Conservation (phyloP, 2,329 filamentous ascomycete species). For the Hypomyces rosellus region DNA sequence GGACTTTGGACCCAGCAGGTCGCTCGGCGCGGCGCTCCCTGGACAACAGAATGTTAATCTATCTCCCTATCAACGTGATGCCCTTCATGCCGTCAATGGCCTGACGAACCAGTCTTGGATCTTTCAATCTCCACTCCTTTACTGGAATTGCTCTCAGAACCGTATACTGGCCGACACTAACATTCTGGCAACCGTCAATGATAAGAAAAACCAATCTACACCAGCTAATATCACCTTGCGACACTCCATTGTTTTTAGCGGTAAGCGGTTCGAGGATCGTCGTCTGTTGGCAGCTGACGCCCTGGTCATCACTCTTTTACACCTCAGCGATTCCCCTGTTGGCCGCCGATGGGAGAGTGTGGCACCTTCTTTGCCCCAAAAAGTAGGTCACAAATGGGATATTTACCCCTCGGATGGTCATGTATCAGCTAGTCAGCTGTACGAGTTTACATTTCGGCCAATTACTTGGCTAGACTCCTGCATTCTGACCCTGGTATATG, state of each 20-base stretch:
- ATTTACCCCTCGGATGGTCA: slow-evolving; percentile 56
- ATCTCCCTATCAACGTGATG: slow-evolving; percentile 42
- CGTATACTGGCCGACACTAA: slow-evolving; percentile 54
- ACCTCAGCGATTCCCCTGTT: slow-evolving; percentile 58
- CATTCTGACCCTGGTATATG: slow-evolving; percentile 59
- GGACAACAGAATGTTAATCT: slow-evolving; percentile 29
- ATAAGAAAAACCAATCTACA: slow-evolving; percentile 53
- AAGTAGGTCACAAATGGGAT: slow-evolving; percentile 50
- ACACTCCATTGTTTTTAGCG: slow-evolving; percentile 74
- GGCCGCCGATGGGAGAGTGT: slow-evolving; percentile 60
- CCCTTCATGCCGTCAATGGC: slow-evolving; percentile 54
- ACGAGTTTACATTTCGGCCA: slow-evolving; percentile 73
- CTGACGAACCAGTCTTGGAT: slow-evolving; percentile 63
- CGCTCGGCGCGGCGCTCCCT: slow-evolving; percentile 20
- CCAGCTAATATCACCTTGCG: slow-evolving; percentile 67
- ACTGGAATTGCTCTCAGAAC: slow-evolving; percentile 64
- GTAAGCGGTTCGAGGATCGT: slow-evolving; percentile 66
- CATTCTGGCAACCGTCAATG: slow-evolving; percentile 64
- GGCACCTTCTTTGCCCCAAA: slow-evolving; percentile 45
- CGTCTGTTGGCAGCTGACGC: slow-evolving; percentile 67
- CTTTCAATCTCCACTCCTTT: slow-evolving; percentile 76
- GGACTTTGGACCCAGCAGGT: slow-evolving; percentile 45
- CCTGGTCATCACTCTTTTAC: slow-evolving; percentile 69
- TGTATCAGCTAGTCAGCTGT: slow-evolving; percentile 53
- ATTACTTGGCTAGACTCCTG: slow-evolving; percentile 61